phyloP scores from a whole-genome alignment of 495 filamentous ascomycete species.

The Echria macrotheca region DNA sequence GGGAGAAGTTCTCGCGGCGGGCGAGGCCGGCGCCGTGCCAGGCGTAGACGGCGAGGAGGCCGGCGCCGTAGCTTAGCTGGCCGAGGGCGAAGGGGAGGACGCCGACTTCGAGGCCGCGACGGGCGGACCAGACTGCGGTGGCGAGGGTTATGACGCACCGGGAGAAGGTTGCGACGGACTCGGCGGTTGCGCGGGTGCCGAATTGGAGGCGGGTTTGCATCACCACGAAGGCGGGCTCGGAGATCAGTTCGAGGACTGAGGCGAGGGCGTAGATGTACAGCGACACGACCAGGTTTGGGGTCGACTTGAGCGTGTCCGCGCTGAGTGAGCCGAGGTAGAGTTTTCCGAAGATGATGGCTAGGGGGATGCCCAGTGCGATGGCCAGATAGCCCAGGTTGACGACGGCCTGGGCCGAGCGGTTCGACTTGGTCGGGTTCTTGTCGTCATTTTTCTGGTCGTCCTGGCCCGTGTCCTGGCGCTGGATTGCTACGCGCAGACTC shows the following conservation, averaged over 20 bases:
- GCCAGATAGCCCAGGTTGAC: slow-evolving; percentile 85
- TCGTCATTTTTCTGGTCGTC: slow-evolving; percentile 17
- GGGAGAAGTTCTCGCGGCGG: slow-evolving; percentile 49
- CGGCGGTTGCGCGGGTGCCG: slow-evolving; percentile 70
- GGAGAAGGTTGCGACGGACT: slow-evolving; percentile 69
- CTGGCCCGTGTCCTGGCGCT: slow-evolving; percentile 54
- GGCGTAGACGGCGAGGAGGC: slow-evolving; percentile 63
- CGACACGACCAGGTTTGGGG: slow-evolving; percentile 56
- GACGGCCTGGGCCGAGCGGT: slow-evolving; percentile 52
- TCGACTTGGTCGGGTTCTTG: background rate
- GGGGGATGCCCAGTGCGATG: slow-evolving; percentile 59
- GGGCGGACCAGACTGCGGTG: slow-evolving; percentile 53
- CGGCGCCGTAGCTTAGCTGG: slow-evolving; percentile 68
- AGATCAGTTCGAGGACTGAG: slow-evolving; percentile 69
- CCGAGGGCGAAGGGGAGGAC: slow-evolving; percentile 86
- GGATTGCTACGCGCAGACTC: slow-evolving; percentile 76
- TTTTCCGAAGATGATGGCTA: slow-evolving; percentile 54
- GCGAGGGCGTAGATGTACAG: slow-evolving; percentile 69
- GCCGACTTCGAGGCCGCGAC: slow-evolving; percentile 48
- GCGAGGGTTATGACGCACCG: slow-evolving; percentile 69
- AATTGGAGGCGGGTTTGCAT: slow-evolving; percentile 76
- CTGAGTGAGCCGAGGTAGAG: slow-evolving; percentile 59
- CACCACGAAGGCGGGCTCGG: slow-evolving; percentile 81
- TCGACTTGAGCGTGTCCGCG: slow-evolving; percentile 44
- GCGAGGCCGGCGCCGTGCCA: slow-evolving; percentile 42